Evolutionary conservation across 176 grass and related monocot genomes (phyloP).

Genomic region (Aechmea fasciata): DNA sequence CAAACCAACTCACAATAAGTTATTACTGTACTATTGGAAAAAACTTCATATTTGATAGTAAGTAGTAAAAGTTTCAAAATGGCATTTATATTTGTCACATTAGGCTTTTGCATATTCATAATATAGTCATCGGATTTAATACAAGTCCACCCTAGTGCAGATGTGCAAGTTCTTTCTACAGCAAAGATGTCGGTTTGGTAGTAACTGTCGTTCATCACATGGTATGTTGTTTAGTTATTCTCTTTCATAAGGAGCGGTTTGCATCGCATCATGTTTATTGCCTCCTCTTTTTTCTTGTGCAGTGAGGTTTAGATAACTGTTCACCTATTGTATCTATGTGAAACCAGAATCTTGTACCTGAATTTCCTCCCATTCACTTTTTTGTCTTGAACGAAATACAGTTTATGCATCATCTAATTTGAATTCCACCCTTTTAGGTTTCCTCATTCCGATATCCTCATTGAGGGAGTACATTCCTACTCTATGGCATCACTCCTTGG

Average conservation of each 20-base stretch:
- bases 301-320: not conserved
- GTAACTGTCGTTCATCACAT: conserved; percentile 91
- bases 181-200: conserved; percentile 94
- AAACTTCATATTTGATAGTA: no score
- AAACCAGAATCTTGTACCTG: not conserved
- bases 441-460: conserved; percentile 43
- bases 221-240: conserved; percentile 58
- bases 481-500: conserved; percentile 71
- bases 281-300: conserved; percentile 3
- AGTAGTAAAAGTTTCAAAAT: no score
- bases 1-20: no score
- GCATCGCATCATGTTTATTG: not conserved
- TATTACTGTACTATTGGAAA: no score
- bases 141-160: conserved; percentile 52
- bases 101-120: no score
- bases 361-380: not conserved
- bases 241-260: not conserved
- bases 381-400: not conserved
- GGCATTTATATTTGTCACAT: no score
- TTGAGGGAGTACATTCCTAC: conserved; percentile 62
- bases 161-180: conserved; percentile 99
- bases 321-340: not conserved
- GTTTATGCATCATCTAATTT: conserved; percentile 22
- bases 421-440: conserved; percentile 38
- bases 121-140: no score